These are phyloP conservation scores for Adansonia digitata DNA, from an alignment of 345 rosid genomes.

Conservation along the genomic window DNA sequence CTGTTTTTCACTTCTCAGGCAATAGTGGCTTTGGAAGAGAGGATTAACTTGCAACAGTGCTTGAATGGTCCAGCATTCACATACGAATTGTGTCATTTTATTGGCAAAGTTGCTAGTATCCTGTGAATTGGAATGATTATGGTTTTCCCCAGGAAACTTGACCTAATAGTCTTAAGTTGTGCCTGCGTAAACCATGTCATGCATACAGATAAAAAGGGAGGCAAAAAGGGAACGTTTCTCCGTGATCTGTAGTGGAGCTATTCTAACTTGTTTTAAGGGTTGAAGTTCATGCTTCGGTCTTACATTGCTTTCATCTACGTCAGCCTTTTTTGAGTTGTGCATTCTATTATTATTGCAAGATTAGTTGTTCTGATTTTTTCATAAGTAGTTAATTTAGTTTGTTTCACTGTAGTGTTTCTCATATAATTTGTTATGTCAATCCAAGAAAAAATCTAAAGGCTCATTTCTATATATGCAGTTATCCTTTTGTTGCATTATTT, in stretches of 20 bases:
- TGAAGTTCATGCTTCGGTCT: neutral
- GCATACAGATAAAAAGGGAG: neutral
- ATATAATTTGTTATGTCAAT: neutral
- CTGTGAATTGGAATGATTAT: neutral
- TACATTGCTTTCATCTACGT: neutral
- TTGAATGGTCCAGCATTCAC: no score
- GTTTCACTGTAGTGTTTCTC: neutral
- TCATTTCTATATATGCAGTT: constrained; percentile 48
- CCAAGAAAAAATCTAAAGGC: constrained; percentile 5
- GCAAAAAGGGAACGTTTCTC: neutral
- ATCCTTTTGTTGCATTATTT: constrained; percentile 64
- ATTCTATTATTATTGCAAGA: constrained; percentile 1
- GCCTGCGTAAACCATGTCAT: neutral
- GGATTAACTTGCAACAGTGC: neutral
- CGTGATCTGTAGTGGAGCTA: neutral
- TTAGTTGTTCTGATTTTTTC: neutral
- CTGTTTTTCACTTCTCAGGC: neutral
- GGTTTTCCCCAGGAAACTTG: neutral
- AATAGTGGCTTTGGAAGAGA: neutral
- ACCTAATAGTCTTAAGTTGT: neutral
- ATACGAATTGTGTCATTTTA: no score
- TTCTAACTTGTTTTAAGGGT: neutral
- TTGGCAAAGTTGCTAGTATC: neutral
- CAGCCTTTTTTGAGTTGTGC: neutral
- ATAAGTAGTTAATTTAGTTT: neutral